Evolutionary conservation across 768 basidiomycete species (phyloP).

Genomic region (Artomyces pyxidatus): DNA sequence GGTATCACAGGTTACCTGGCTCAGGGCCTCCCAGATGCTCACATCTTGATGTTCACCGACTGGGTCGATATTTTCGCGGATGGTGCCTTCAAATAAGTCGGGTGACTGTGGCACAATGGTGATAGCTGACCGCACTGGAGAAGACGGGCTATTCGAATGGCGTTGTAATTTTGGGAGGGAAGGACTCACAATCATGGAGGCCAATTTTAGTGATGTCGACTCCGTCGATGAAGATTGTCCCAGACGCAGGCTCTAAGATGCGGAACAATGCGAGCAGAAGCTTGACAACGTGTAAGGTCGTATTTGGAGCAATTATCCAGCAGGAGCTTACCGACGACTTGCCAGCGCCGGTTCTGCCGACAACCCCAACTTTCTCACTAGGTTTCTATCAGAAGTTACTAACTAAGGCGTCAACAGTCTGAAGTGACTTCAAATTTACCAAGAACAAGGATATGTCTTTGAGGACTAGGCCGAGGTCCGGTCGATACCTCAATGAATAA

Average conservation of each 20-base stretch:
- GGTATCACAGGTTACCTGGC: constrained; percentile 37
- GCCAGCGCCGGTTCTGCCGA: constrained; percentile 75
- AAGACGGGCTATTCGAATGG: background rate
- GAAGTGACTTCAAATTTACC: constrained; percentile 28
- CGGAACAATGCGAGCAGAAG: constrained; percentile 68
- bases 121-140: constrained; percentile 62
- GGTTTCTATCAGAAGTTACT: constrained; percentile 42
- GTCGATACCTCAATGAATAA: constrained; percentile 74
- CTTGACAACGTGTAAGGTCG: constrained; percentile 21
- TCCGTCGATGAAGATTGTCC: constrained; percentile 64
- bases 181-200: constrained; percentile 52
- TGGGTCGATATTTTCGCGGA: constrained; percentile 88
- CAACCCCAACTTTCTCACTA: constrained; percentile 85
- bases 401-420: background rate
- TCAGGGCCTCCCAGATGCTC: constrained; percentile 83
- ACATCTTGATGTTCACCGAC: constrained; percentile 63
- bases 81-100: constrained; percentile 54
- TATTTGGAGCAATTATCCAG: background rate
- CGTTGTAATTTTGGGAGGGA: background rate
- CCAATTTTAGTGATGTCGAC: constrained; percentile 74
- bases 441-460: constrained; percentile 65
- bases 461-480: constrained; percentile 74
- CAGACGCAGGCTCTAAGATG: constrained; percentile 62
- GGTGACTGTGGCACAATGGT: constrained; percentile 42
- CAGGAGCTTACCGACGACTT: constrained; percentile 60